Evolutionary conservation across 345 rosid species (phyloP), one percentile per base, ranked within the genome.

Genomic region (Cardamine resedifolia): DNA sequence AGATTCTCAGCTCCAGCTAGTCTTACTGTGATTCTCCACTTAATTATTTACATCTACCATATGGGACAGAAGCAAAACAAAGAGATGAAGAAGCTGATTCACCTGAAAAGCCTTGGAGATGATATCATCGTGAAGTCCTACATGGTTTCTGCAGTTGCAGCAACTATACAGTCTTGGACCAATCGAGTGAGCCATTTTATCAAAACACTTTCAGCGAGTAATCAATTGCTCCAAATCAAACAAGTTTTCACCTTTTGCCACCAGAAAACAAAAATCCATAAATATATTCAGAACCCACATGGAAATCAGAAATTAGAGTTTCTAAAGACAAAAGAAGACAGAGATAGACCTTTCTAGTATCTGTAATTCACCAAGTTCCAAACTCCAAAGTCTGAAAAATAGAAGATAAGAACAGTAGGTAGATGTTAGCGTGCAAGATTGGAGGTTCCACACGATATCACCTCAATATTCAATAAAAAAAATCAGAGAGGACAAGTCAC

Each of bases 41-140:
- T 4, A 34, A 27, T 4, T 31, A 3, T 55, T 24, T 7, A 49
- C 27, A 66, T 27, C 23, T 4, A 39, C 1, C 27, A 39, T 7
- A 50, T 3, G 56, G 34, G 47, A 39, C 5, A 66, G 20, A 62
- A 20, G 26, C 12, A 7, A 39, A 33, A 14, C 34, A 36, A 19
- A 23, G 30, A 33, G 43, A 70, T 63, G 52, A 68, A 10, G 72
- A 44, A 68, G 67, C 23, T 66, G 78, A 47, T 63, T 75, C 76
- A 92, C 98, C 97, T 92, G 98, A 84, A 92, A 92, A 71, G 91
- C 85, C 84, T 92, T 92, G 19, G 98, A 92, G 77, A 92, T 84
- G 66, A 92, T 81, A 80, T 92, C 96, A 62, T 92, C 92, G 43
- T 92, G 98, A 80, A 90, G 81, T 12, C 96, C 82, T n/a, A 92